phyloP scores from a whole-genome alignment of 208 protist species.

The Leishmania mexicana region DNA sequence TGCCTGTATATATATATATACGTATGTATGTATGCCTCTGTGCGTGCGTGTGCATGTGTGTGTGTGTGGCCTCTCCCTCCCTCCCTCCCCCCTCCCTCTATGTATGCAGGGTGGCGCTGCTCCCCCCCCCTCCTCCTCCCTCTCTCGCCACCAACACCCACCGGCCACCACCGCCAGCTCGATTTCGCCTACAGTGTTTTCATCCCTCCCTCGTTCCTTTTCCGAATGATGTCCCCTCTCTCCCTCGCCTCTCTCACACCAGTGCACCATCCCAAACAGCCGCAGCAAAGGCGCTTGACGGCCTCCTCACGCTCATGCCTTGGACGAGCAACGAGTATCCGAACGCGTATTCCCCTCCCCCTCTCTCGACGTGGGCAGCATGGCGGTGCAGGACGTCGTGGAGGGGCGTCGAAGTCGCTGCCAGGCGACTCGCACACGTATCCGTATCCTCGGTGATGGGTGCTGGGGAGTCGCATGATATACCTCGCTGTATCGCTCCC shows the following conservation, averaged over 20 bases:
- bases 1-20: too few relatives aligned
- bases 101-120: neutral
- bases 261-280: neutral
- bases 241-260: neutral
- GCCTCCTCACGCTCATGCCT: neutral
- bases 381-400: neutral
- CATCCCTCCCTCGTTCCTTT: neutral
- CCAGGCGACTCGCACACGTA: neutral
- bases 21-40: too few relatives aligned
- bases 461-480: neutral
- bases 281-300: neutral
- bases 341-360: neutral
- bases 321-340: neutral
- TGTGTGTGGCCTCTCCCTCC: conserved; percentile 1
- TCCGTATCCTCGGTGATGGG: neutral
- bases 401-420: neutral
- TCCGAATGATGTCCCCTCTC: conserved; percentile 1
- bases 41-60: neutral
- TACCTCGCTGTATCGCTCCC: neutral
- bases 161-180: neutral
- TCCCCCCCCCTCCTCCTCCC: neutral
- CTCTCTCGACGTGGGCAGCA: neutral
- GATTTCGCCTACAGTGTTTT: neutral
- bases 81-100: neutral
- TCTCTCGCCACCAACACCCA: neutral